Percentiles rank a stretch among this genome's conserved stretches.
These are phyloP conservation scores for Colletotrichum coccodes DNA, from an alignment of 2,329 filamentous ascomycete genomes.

Conservation along the genomic window DNA sequence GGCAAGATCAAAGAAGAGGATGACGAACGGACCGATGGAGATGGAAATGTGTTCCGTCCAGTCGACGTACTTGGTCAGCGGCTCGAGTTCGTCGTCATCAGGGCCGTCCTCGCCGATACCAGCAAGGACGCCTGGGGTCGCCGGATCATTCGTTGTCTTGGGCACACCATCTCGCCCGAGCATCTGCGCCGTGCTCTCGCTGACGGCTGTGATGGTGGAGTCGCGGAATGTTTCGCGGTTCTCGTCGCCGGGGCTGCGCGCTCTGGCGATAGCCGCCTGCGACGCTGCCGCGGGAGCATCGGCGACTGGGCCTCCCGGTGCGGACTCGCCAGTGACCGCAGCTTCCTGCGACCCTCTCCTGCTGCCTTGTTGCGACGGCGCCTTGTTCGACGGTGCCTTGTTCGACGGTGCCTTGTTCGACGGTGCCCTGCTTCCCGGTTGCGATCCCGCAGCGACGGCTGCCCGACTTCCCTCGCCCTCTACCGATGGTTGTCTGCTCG, in stretches of 20 bases:
- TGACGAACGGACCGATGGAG: slow-evolving; percentile 30
- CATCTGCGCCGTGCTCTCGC: slow-evolving; percentile 25
- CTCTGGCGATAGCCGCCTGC: neutral
- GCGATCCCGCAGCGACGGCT: neutral
- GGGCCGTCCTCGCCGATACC: slow-evolving; percentile 11
- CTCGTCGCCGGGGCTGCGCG: slow-evolving; percentile 23
- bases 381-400: neutral
- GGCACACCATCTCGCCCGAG: slow-evolving; percentile 17
- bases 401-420: neutral
- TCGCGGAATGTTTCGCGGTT: slow-evolving; percentile 28
- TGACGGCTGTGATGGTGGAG: slow-evolving; percentile 27
- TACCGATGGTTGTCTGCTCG: slow-evolving; percentile 12
- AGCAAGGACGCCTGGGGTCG: slow-evolving; percentile 15
- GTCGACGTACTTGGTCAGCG: slow-evolving; percentile 30
- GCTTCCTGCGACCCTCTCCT: slow-evolving; percentile 22
- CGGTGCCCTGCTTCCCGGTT: slow-evolving; percentile 12
- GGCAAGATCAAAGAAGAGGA: slow-evolving; percentile 29
- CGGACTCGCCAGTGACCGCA: neutral
- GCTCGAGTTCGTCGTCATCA: slow-evolving; percentile 26
- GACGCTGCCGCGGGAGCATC: slow-evolving; percentile 14
- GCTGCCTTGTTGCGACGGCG: slow-evolving; percentile 13
- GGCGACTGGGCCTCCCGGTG: slow-evolving; percentile 11
- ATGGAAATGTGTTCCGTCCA: slow-evolving; percentile 31
- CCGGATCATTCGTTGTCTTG: slow-evolving; percentile 25
- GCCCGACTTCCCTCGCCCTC: slow-evolving; percentile 1